Conservation (phyloP, 1,139 yeast genomes). For the Wickerhamiella infanticola region DNA sequence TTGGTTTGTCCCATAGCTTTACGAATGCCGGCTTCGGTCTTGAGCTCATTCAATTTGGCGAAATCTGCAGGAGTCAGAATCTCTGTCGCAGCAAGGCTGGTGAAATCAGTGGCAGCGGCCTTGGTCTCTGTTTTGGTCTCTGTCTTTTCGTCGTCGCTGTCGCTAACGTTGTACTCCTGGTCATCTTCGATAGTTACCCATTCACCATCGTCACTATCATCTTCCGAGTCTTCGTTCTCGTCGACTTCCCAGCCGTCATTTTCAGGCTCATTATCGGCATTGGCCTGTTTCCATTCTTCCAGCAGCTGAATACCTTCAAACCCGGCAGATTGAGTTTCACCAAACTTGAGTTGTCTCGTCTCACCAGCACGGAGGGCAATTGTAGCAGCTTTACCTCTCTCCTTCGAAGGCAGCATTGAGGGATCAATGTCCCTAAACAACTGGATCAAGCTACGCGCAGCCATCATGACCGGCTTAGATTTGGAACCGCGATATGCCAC, state of each 20-base stretch:
- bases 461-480: constrained; percentile 84
- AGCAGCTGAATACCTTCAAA: constrained; percentile 85
- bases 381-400: constrained; percentile 82
- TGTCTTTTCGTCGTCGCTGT: constrained; percentile 15
- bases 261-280: constrained; percentile 29
- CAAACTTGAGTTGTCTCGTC: constrained; percentile 34
- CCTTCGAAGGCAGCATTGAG: constrained; percentile 77
- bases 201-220: constrained; percentile 43
- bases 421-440: constrained; percentile 92
- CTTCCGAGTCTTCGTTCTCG: constrained; percentile 41
- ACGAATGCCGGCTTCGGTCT: constrained; percentile 69
- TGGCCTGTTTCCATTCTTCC: constrained; percentile 64
- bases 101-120: constrained; percentile 24
- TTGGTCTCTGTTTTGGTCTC: constrained; percentile 5
- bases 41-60: constrained; percentile 80
- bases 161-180: constrained; percentile 31
- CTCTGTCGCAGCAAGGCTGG: constrained; percentile 51
- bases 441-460: constrained; percentile 78
- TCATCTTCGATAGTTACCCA: constrained; percentile 45
- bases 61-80: constrained; percentile 95
- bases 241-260: constrained; percentile 36
- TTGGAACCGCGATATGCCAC: constrained; percentile 85
- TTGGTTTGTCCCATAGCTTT: constrained; percentile 53
- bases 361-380: constrained; percentile 52
- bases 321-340: constrained; percentile 34